Evolutionary conservation across 805 yeast species (phyloP), one percentile per base, ranked within the genome.

Genomic region (Nakazawaea populi): DNA sequence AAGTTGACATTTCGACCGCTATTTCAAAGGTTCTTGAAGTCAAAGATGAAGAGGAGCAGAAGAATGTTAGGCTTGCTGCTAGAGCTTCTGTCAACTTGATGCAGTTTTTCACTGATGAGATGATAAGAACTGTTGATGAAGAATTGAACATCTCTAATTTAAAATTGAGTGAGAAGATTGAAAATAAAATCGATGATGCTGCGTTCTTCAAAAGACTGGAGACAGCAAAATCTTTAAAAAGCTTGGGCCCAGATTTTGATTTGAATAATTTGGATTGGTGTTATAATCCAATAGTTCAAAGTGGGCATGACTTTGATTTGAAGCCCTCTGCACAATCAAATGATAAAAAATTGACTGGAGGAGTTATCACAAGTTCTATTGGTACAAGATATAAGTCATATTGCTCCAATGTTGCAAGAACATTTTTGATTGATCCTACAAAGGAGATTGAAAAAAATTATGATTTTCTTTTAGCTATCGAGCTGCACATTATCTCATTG

Each of bases 361-460:
- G 96, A 28, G 89, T 87, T 36, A 90, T 92, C 47, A 68, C 90
- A 56, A 80, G 96, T 5, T 83, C 95, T 2, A 70, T 94, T 54
- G 97, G 96, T 49, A 74, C 92, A 54, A 80, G 96, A 60, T 92
- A 90, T 70, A 88, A 83, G 62, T 83, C 87, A 44, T 92, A 92
- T 68, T 89, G 96, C 65, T 87, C 97, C 6, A 89, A 87, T 59
- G 72, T 92, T 44, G 91, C 86, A 7, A 79, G 98, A 66, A 87
- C 97, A 0, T 92, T 88, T 59, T 74, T 92, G 64, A 88, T 92
- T 60, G 96, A 89, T 64, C 97, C 97, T 9, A 76, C 95, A 4
- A 77, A 80, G 47, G 85, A 82, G 55, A 83, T 89, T 74, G 92
- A 87, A 57, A 70, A 74, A 48, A 85, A 87, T 65, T 92, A 92